Percentiles rank a stretch among this genome's conserved stretches.
Evolutionary conservation across 305 asterid species (phyloP).

Genomic region (Solanum hybrid): DNA sequence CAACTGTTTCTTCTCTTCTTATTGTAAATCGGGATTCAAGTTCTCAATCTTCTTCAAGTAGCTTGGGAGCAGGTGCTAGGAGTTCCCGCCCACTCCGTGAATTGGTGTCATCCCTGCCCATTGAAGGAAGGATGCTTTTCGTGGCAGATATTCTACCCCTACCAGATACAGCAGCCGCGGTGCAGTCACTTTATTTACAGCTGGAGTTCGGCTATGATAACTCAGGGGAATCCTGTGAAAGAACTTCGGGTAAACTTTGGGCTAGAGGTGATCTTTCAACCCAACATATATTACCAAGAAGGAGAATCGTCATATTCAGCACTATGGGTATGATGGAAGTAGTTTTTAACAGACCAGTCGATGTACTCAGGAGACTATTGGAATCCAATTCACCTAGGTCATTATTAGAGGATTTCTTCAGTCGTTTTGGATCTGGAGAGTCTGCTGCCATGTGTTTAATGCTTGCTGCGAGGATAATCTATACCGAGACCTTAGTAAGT

Average conservation of each 20-base stretch:
- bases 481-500: constrained; percentile 58
- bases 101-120: constrained; percentile 71
- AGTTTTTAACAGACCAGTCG: constrained; percentile 89
- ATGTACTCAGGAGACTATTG: constrained; percentile 69
- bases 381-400: constrained; percentile 88
- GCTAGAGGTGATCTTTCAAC: constrained; percentile 91
- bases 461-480: constrained; percentile 77
- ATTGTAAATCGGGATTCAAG: constrained; percentile 71
- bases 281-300: constrained; percentile 87
- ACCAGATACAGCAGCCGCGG: constrained; percentile 67
- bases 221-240: constrained; percentile 68
- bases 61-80: constrained; percentile 59
- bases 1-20: constrained; percentile 78
- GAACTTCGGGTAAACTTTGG: constrained; percentile 65
- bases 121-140: constrained; percentile 87
- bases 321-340: constrained; percentile 99
- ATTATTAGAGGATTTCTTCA: constrained; percentile 80
- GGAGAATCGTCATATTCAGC: constrained; percentile 79
- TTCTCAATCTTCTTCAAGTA: constrained; percentile 56
- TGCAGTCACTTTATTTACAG: constrained; percentile 82
- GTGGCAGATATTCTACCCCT: constrained; percentile 83
- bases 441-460: constrained; percentile 93
- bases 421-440: constrained; percentile 93
- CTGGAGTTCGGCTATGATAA: constrained; percentile 54
- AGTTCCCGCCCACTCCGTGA: constrained; percentile 86